Evolutionary conservation across 345 rosid genomes (phyloP), one percentile per base, ranked within the genome.

Genomic region (Moricandia moricandioides): DNA sequence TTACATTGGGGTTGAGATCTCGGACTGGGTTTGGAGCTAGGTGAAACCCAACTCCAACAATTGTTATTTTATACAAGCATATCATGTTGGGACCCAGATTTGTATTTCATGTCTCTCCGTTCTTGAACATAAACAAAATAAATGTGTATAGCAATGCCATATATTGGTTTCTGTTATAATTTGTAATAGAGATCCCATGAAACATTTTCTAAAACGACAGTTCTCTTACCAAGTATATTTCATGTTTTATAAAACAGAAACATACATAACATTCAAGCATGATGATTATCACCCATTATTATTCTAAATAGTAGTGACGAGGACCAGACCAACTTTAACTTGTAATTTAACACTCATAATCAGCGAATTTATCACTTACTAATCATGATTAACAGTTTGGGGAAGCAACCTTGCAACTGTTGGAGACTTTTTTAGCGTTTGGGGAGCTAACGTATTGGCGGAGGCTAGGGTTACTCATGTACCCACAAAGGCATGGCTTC

Each of bases 401-500:
- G 30, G 18, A 37, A 8, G 86, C 18, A 61, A 88, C 56, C 4
- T 82, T 81, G 71, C 95, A 91, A 58, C 52, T 14, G 67, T 4
- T 21, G 0, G 71, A 64, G 33, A 86, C 65, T 78, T 64, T 85
- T 11, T 27, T 78, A 0, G 89, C 88, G 30, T 82, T 86, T 26
- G 93, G 87, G 9, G 87, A 79, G 81, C 62, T 76, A 13, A 84
- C 72, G 62, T 18, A 89, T 49, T 56, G 78, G 47, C 57, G 80
- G 29, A 88, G 68, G 31, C 4, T 64, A 1, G 97, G 97, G 71
- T 86, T 30, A 49, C 59, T 83, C 6, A 85, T 4, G 81, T 91
- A 89, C 10, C 84, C 83, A 45, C 96, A 91, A 24, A 91, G 74
- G 79, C 97, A 91, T 6, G 96, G 86, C 74, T 33, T 73, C 83